Percentiles rank a stretch among this genome's conserved stretches.
Conservation (phyloP, 2,329 filamentous ascomycete species). For the Gnomoniopsis smithogilvyi region DNA sequence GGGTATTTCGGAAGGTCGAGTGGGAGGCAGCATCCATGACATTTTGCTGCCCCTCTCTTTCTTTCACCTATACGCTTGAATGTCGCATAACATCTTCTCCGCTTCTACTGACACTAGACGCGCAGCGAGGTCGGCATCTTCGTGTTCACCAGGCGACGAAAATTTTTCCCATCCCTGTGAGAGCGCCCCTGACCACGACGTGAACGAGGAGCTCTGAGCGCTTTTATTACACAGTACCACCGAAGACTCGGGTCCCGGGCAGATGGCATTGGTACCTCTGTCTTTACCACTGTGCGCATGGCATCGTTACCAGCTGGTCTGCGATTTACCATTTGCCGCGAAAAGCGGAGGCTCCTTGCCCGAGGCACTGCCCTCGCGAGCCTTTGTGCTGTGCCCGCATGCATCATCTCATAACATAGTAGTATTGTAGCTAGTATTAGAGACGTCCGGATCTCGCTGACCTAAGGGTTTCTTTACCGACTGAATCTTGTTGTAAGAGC, state of each 20-base stretch:
- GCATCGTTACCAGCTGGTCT: too few relatives aligned
- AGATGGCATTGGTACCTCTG: background rate
- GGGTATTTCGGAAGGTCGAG: conserved; percentile 3
- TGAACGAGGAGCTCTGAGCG: background rate
- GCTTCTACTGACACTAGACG: conserved; percentile 11
- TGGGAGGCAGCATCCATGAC: conserved; percentile 10
- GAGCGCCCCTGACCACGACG: background rate
- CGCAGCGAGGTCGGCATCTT: conserved; percentile 14
- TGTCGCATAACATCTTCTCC: background rate
- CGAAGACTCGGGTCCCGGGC: background rate
- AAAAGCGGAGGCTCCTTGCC: too few relatives aligned
- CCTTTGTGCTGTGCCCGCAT: too few relatives aligned
- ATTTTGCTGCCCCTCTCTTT: conserved; percentile 2
- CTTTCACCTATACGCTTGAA: background rate
- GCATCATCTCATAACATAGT: too few relatives aligned
- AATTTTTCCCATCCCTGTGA: conserved; percentile 5
- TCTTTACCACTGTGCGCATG: background rate
- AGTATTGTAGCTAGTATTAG: too few relatives aligned
- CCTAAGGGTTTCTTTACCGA: too few relatives aligned
- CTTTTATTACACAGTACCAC: background rate
- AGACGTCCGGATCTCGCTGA: too few relatives aligned
- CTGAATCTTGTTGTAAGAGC: too few relatives aligned
- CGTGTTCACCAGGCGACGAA: conserved; percentile 6
- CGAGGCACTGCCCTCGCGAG: too few relatives aligned
- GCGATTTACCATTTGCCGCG: too few relatives aligned